Base-by-base conservation (phyloP, 148 eudicot species). In the Vaccinium vitisidaea region DNA sequence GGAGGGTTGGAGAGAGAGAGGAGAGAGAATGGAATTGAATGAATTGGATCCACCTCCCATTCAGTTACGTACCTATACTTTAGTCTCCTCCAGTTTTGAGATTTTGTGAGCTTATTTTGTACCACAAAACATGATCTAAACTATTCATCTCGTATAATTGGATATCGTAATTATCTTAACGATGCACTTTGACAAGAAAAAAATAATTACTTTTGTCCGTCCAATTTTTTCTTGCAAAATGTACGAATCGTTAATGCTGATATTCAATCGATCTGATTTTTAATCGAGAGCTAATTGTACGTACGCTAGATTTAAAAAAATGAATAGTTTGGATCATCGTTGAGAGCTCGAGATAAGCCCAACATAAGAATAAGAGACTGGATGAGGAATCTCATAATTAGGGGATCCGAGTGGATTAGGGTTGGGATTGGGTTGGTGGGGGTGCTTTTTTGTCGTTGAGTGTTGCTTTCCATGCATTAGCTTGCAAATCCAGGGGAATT, bases 381-480 rank as follows among this genome's bases (percentile, higher is more conserved):
- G 63, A 58, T 19, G 63, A 58, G 63, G 6, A 43, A 5, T 43
- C 46, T 43, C 5, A 43, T 43, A 43, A 43, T 43, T 43, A 58
- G 63, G 1, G n/a, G 63, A 58, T 1, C n/a, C 9, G 8, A 0
- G 0, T 50, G 54, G 9, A 15, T 27, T 58, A 70, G 53, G 4
- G 27, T 56, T 11, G 74, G 19, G 65, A 16, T 55, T 49, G 76
- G 54, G 58, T 14, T 43, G 16, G 59, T 48, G 77, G 79, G 79
- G 55, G 30, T 82, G 61, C 78, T 71, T 70, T 69, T 69, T 50
- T 61, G 55, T 61, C 8, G 83, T 23, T 58, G 14, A 50, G 53
- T 43, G 73, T 59, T 21, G 71, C 32, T 80, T 80, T 80, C 73
- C 73, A 59, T 43, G 52, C 23, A 73, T 19, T 36, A 39, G 23